Percentiles rank a stretch among this genome's conserved stretches.
Evolutionary conservation across 2,329 filamentous ascomycete species (phyloP).

Genomic region (Neofusicoccum umdonicola): DNA sequence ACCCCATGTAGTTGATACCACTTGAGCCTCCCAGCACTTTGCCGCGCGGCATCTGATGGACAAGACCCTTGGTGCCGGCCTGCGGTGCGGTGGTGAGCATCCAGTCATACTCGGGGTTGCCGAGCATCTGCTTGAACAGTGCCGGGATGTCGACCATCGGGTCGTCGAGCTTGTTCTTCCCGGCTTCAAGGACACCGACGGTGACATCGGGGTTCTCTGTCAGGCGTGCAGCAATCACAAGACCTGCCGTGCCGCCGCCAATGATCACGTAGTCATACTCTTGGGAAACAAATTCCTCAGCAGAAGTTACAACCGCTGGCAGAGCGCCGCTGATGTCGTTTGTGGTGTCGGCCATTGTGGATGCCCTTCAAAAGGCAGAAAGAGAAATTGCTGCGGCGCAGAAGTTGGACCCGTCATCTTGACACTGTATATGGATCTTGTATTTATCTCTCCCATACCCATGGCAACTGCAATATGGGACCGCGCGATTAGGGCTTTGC

Average conservation of each 20-base stretch:
- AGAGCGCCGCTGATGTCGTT: background rate
- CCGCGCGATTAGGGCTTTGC: no score
- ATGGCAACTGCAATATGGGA: no score
- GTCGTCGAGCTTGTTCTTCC: slow-evolving; percentile 26
- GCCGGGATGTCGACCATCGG: slow-evolving; percentile 25
- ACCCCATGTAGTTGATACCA: slow-evolving; percentile 28
- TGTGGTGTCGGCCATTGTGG: background rate
- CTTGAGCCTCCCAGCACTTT: slow-evolving; percentile 38
- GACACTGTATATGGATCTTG: no score
- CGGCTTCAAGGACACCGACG: slow-evolving; percentile 24
- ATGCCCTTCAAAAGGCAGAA: no score
- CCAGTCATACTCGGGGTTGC: slow-evolving; percentile 37
- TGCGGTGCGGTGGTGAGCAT: slow-evolving; percentile 31
- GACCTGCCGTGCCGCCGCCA: slow-evolving; percentile 21
- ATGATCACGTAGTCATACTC: slow-evolving; percentile 17
- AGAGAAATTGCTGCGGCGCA: no score
- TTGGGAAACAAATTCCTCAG: background rate
- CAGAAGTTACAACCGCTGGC: slow-evolving; percentile 22
- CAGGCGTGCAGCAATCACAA: slow-evolving; percentile 23
- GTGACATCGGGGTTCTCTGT: slow-evolving; percentile 25
- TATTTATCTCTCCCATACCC: no score
- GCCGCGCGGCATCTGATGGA: slow-evolving; percentile 22
- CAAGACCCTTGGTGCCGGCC: background rate
- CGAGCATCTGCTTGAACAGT: slow-evolving; percentile 1
- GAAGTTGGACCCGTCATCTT: no score